Base-by-base conservation (phyloP, 257 asterid genomes). In the Plantago ovata region DNA sequence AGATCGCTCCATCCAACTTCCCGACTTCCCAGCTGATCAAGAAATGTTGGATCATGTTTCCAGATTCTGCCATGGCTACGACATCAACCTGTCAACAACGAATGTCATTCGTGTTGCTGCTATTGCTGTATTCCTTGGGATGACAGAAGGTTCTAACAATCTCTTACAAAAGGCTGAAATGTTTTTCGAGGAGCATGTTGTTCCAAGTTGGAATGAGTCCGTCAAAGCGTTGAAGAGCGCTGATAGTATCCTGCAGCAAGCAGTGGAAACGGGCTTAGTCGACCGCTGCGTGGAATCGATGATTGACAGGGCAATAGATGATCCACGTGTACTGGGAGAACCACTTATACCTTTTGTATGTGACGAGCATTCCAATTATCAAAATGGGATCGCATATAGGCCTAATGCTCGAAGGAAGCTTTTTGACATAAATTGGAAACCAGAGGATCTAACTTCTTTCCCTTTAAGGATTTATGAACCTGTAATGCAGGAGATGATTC, bases 31-130 rank as follows among this genome's bases (percentile, higher is more conserved):
- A 0, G 72, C 76, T 8, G 89, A 84, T 62, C 67, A 79, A 49
- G 93, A 80, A 43, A 68, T 86, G 0, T 65, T 92, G 57, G 98
- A 88, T 78, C 74, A 80, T 1, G 77, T 88, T 0, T 82, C 74
- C 14, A 77, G 88, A 69, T 92, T 88, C 80, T 92, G 96, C 73
- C 86, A 85, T 46, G 96, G 96, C 41, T 85, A 16, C 36, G 71
- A 76, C 3, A 42, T 81, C 64, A 58, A 53, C 36, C 70, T 92
- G 1, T 71, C 94, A 0, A 20, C 85, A 2, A 84, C 86, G 44
- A 88, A 88, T 62, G 81, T 76, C 0, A 64, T 84, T 10, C 82
- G 69, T 4, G 80, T 92, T 1, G 76, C 83, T 18, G 80, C 90
- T 47, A 65, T 84, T 1, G 91, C 98, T n/a, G 59, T 84, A 22